Evolutionary conservation across 2,329 filamentous ascomycete genomes (phyloP).

Genomic region (Xylariaceae sp.): DNA sequence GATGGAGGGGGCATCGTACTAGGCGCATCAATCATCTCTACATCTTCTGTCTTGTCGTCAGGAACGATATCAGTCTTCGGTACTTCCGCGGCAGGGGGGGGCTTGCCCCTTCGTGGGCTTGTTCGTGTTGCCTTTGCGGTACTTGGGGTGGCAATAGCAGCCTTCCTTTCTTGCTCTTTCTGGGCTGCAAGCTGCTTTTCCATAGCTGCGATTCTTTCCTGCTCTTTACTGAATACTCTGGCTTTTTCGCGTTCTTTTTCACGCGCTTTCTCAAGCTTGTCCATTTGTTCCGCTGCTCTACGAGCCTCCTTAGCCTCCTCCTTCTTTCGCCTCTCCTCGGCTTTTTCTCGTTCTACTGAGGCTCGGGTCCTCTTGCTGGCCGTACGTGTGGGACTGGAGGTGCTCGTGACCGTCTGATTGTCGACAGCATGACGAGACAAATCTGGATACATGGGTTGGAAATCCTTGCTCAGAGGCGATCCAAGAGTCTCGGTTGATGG

Average conservation of each 20-base stretch:
- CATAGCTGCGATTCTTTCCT: conserved; percentile 14
- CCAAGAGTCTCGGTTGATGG: conserved; percentile 47
- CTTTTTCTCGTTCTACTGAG: conserved; percentile 55
- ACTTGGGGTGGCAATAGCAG: conserved; percentile 30
- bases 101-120: conserved; percentile 49
- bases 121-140: conserved; percentile 40
- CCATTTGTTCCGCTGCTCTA: conserved; percentile 55
- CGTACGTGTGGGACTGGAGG: conserved; percentile 40
- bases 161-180: conserved; percentile 22
- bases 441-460: conserved; percentile 42
- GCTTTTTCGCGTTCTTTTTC: conserved; percentile 69
- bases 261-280: conserved; percentile 62
- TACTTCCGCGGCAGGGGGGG: conserved; percentile 23
- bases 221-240: conserved; percentile 52
- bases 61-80: conserved; percentile 28
- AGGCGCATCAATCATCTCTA: conserved; percentile 54
- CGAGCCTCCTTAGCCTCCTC: conserved; percentile 57
- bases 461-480: conserved; percentile 21
- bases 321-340: conserved; percentile 60
- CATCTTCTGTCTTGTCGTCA: conserved; percentile 39
- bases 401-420: conserved; percentile 24
- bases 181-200: conserved; percentile 13
- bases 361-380: conserved; percentile 49
- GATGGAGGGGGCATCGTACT: conserved; percentile 57
- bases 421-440: conserved; percentile 35